phyloP scores from a whole-genome alignment of 2,329 filamentous ascomycete genomes.

The Didymella lethalis region DNA sequence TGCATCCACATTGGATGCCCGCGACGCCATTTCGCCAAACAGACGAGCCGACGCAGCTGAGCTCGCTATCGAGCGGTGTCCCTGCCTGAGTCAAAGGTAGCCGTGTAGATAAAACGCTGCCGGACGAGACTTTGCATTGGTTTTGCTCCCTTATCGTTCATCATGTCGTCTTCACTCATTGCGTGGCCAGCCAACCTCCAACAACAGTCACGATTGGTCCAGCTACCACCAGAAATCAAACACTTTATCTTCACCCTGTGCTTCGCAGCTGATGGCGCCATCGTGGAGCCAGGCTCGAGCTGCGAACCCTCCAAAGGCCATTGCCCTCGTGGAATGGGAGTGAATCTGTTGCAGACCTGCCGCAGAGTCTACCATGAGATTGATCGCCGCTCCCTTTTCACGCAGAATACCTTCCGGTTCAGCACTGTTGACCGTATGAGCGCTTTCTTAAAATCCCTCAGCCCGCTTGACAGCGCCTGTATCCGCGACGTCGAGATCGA shows the following conservation, averaged over 20 bases:
- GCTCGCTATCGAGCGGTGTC: conserved; percentile 8
- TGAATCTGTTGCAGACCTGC: conserved; percentile 49
- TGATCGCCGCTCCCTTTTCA: conserved; percentile 42
- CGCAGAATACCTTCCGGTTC: conserved; percentile 50
- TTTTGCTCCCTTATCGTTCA: conserved; percentile 3
- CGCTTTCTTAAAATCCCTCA: conserved; percentile 40
- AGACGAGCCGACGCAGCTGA: conserved; percentile 12
- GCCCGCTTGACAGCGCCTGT: conserved; percentile 26
- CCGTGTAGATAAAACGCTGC: conserved; percentile 12
- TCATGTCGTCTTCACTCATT: conserved; percentile 21
- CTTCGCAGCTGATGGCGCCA: conserved; percentile 36
- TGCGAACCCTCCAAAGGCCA: background rate
- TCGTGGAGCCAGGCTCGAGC: conserved; percentile 35
- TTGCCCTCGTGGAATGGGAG: conserved; percentile 24
- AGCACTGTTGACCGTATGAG: conserved; percentile 41
- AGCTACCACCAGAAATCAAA: conserved; percentile 48
- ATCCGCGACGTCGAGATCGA: conserved; percentile 51
- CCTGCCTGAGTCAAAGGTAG: conserved; percentile 12
- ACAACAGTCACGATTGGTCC: conserved; percentile 43
- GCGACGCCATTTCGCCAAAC: conserved; percentile 15
- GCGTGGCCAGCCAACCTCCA: conserved; percentile 35
- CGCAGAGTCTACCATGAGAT: conserved; percentile 46
- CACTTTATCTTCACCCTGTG: conserved; percentile 43
- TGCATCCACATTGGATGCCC: conserved; percentile 5
- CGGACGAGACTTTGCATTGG: background rate